Evolutionary conservation across 2,329 filamentous ascomycete species (phyloP).

Genomic region (Colletotrichum australisinense): DNA sequence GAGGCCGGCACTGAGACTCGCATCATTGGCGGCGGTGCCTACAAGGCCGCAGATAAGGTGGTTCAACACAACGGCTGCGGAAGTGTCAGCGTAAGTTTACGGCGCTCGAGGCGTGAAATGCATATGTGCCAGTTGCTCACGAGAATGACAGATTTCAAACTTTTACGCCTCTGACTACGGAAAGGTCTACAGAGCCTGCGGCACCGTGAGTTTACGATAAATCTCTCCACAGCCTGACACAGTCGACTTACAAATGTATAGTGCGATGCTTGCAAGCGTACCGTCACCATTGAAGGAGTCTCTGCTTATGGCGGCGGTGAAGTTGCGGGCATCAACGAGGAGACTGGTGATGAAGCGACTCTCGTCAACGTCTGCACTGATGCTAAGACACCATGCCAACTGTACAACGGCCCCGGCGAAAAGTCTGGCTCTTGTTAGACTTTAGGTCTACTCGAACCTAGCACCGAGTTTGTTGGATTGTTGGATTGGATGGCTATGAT

Average conservation of each 20-base stretch:
- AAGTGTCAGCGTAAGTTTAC: constrained; percentile 46
- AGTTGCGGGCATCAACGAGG: constrained; percentile 55
- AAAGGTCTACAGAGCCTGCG: constrained; percentile 49
- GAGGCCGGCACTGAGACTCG: constrained; percentile 29
- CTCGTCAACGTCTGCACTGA: constrained; percentile 43
- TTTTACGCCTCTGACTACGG: constrained; percentile 59
- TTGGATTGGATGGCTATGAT: too few relatives aligned
- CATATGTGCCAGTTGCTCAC: neutral
- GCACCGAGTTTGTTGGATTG: neutral
- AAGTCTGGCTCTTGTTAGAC: constrained; percentile 27
- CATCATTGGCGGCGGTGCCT: constrained; percentile 54
- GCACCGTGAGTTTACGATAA: constrained; percentile 9
- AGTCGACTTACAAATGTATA: neutral
- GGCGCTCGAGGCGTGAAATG: neutral
- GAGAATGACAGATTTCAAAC: constrained; percentile 43
- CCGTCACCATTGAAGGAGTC: constrained; percentile 55
- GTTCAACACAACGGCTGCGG: constrained; percentile 61
- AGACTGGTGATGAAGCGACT: constrained; percentile 48
- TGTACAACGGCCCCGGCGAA: constrained; percentile 46
- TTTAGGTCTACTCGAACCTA: neutral
- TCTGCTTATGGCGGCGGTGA: constrained; percentile 51
- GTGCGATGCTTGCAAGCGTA: constrained; percentile 49
- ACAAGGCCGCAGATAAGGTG: constrained; percentile 56
- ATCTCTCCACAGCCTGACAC: constrained; percentile 15
- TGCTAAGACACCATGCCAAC: constrained; percentile 39